Conservation (phyloP, 768 basidiomycete species). For the Gymnopilus junonius region DNA sequence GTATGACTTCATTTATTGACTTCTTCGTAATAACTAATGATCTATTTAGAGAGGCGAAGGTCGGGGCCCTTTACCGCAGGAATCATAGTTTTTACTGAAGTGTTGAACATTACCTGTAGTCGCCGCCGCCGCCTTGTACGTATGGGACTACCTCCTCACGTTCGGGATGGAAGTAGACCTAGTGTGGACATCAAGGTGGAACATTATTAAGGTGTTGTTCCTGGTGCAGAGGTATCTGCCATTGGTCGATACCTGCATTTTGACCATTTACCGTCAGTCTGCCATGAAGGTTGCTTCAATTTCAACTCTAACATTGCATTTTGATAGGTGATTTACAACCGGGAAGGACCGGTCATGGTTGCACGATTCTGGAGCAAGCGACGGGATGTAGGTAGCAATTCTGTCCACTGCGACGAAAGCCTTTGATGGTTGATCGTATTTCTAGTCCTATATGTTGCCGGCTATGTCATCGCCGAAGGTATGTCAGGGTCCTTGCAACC, state of each 20-base stretch:
- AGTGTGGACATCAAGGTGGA: slow-evolving; percentile 4
- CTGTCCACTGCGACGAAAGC: background rate
- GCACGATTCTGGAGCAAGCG: background rate
- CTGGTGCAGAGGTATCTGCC: slow-evolving; percentile 2
- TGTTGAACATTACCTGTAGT: background rate
- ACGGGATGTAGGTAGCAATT: background rate
- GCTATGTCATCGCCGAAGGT: background rate
- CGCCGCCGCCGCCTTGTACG: background rate
- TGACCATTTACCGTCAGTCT: slow-evolving; percentile 1
- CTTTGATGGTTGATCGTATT: background rate
- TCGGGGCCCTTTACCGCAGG: background rate
- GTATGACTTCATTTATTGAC: background rate
- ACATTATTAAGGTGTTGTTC: slow-evolving; percentile 1
- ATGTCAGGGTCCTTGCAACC: background rate
- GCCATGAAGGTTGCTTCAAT: background rate
- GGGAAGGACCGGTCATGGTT: background rate
- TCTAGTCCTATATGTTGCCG: slow-evolving; percentile 3
- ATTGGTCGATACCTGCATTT: background rate
- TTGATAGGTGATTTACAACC: slow-evolving; percentile 6
- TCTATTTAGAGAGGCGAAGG: slow-evolving; percentile 1
- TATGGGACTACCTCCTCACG: background rate
- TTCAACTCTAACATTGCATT: background rate
- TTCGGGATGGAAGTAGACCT: background rate
- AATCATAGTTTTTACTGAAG: background rate
- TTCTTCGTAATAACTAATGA: background rate